These are phyloP conservation scores for Mucor saturninus DNA, from an alignment of 371 early-diverging fungal genomes.

Conservation along the genomic window DNA sequence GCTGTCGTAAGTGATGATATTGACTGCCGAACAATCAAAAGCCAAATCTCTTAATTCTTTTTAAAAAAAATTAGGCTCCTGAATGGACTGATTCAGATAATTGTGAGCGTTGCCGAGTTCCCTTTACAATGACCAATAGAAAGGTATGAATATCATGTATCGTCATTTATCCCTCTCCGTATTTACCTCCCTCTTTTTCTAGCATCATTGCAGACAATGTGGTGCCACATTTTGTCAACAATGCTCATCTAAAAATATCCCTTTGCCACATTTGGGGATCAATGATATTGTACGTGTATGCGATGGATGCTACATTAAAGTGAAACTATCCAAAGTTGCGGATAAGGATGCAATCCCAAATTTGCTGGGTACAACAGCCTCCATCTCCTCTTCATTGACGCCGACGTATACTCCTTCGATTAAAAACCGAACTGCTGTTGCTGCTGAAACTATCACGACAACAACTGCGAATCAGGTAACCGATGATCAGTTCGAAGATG, in stretches of 20 bases:
- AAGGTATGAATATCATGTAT: conserved; percentile 53
- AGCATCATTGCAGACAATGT: conserved; percentile 96
- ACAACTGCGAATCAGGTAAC: background rate
- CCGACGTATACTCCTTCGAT: conserved; percentile 19
- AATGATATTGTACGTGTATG: conserved; percentile 92
- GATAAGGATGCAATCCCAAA: conserved; percentile 22
- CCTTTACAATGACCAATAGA: conserved; percentile 91
- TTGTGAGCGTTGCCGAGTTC: conserved; percentile 90
- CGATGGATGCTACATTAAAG: conserved; percentile 82
- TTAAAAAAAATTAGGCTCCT: conserved; percentile 68
- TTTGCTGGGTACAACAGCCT: conserved; percentile 19
- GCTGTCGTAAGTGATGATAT: conserved; percentile 52
- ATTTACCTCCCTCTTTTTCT: background rate
- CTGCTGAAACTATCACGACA: conserved; percentile 11
- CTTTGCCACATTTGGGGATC: conserved; percentile 87
- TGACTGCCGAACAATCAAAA: background rate
- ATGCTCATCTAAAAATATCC: conserved; percentile 84
- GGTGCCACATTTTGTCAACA: conserved; percentile 90
- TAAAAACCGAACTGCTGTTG: conserved; percentile 15
- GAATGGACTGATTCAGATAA: conserved; percentile 94
- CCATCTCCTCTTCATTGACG: conserved; percentile 26
- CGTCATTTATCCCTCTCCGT: background rate
- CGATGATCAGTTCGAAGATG: conserved; percentile 75
- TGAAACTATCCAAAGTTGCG: conserved; percentile 52
- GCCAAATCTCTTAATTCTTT: background rate